Evolutionary conservation across 495 filamentous ascomycete genomes (phyloP).

Genomic region (Penicillium crystallinum): DNA sequence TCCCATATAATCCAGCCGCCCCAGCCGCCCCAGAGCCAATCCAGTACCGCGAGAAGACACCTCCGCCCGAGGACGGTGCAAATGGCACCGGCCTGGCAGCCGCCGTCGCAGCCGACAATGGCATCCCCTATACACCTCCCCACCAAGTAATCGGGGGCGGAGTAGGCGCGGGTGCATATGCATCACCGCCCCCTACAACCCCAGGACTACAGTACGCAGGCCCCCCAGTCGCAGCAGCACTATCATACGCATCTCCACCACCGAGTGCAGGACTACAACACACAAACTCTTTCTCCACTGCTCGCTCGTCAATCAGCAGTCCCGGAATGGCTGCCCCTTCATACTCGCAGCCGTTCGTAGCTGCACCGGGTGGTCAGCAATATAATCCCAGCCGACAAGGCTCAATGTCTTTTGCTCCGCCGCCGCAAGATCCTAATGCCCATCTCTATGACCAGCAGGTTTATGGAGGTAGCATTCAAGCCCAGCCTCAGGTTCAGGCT

Average conservation of each 20-base stretch:
- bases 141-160: constrained; percentile 22
- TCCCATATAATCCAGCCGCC: constrained; percentile 87
- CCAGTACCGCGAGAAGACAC: constrained; percentile 82
- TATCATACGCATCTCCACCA: constrained; percentile 33
- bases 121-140: constrained; percentile 36
- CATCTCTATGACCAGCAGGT: constrained; percentile 33
- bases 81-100: constrained; percentile 65
- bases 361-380: constrained; percentile 13
- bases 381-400: constrained; percentile 11
- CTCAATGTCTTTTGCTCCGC: constrained; percentile 41
- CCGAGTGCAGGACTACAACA: constrained; percentile 32
- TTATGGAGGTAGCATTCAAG: constrained; percentile 1
- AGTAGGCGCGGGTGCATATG: constrained; percentile 24
- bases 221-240: constrained; percentile 26
- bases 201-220: constrained; percentile 23
- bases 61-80: constrained; percentile 69
- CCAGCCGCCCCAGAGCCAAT: constrained; percentile 81
- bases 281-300: constrained; percentile 21
- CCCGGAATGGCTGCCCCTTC: constrained; percentile 23
- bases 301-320: constrained; percentile 20
- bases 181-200: constrained; percentile 20
- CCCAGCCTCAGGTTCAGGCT: constrained; percentile 23
- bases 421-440: constrained; percentile 40
- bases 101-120: constrained; percentile 61
- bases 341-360: constrained; percentile 31